These are phyloP conservation scores for Pythium angustatum DNA, from an alignment of 352 stramenopile genomes.

Conservation along the genomic window DNA sequence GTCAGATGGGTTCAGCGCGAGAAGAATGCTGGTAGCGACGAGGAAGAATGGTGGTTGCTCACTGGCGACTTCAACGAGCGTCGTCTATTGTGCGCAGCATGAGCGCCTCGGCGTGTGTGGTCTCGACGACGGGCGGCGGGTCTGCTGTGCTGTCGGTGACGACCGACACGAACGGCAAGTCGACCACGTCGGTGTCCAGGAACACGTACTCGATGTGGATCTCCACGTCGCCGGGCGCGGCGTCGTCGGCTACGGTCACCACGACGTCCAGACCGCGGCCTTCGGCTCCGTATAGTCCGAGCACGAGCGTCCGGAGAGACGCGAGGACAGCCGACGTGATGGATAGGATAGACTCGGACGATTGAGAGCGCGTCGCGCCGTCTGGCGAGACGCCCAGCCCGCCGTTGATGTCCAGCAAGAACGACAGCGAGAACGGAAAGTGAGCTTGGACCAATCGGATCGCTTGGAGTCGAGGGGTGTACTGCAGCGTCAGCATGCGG, in stretches of 20 bases:
- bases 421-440: slow-evolving; percentile 16
- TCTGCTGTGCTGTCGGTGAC: not conserved
- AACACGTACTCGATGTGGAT: slow-evolving; percentile 27
- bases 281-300: slow-evolving; percentile 13
- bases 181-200: slow-evolving; percentile 12
- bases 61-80: not conserved
- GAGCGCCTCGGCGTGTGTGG: slow-evolving; percentile 7
- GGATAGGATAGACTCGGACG: not conserved
- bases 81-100: not conserved
- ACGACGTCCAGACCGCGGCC: slow-evolving; percentile 12
- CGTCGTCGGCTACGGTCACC: not conserved
- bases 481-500: slow-evolving; percentile 8
- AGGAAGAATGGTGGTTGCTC: not conserved
- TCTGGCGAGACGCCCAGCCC: not conserved
- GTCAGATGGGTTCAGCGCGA: slow-evolving; percentile 5
- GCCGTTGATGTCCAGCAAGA: slow-evolving; percentile 22
- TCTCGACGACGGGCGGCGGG: slow-evolving; percentile 1
- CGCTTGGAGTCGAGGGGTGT: slow-evolving; percentile 12
- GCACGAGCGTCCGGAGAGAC: not conserved
- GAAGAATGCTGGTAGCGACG: too few relatives aligned
- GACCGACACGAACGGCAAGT: slow-evolving; percentile 24
- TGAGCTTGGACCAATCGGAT: not conserved
- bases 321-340: not conserved
- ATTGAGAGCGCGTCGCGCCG: not conserved
- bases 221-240: not conserved